Percentiles rank a stretch among this genome's conserved stretches.
Evolutionary conservation across 2,329 filamentous ascomycete species (phyloP).

Genomic region (Amauroascus niger): DNA sequence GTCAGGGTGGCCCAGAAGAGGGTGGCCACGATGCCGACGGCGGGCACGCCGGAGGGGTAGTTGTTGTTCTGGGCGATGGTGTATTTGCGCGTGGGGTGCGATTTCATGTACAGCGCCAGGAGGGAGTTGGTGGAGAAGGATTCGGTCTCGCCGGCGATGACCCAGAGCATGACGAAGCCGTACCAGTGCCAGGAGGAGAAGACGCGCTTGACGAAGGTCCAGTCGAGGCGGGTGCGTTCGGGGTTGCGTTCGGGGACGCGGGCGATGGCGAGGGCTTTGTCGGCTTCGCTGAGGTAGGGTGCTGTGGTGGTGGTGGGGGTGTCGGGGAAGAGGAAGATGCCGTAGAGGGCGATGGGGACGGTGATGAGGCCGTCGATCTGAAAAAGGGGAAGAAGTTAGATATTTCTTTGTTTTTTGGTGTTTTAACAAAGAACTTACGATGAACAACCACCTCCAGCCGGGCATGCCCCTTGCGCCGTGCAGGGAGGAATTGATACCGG

Average conservation of each 20-base stretch:
- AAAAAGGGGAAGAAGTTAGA: background rate
- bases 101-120: constrained; percentile 43
- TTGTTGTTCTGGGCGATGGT: constrained; percentile 44
- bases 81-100: constrained; percentile 38
- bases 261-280: constrained; percentile 26
- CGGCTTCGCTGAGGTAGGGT: constrained; percentile 26
- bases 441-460: constrained; percentile 33
- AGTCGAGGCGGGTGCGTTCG: constrained; percentile 19
- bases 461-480: constrained; percentile 23
- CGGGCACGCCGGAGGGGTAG: constrained; percentile 45
- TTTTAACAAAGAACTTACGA: constrained; percentile 19
- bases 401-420: background rate
- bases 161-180: constrained; percentile 34
- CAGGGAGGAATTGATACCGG: constrained; percentile 27
- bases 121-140: constrained; percentile 59
- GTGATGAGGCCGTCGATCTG: constrained; percentile 35
- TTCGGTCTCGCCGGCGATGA: constrained; percentile 62
- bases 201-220: constrained; percentile 25
- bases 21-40: constrained; percentile 47
- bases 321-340: constrained; percentile 36
- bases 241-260: constrained; percentile 23
- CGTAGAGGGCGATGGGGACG: constrained; percentile 36
- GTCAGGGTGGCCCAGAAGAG: constrained; percentile 62
- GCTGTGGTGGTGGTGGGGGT: constrained; percentile 30
- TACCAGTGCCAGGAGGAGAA: constrained; percentile 32